Base-by-base conservation (phyloP, 345 rosid species). In the Syzygium jambos region DNA sequence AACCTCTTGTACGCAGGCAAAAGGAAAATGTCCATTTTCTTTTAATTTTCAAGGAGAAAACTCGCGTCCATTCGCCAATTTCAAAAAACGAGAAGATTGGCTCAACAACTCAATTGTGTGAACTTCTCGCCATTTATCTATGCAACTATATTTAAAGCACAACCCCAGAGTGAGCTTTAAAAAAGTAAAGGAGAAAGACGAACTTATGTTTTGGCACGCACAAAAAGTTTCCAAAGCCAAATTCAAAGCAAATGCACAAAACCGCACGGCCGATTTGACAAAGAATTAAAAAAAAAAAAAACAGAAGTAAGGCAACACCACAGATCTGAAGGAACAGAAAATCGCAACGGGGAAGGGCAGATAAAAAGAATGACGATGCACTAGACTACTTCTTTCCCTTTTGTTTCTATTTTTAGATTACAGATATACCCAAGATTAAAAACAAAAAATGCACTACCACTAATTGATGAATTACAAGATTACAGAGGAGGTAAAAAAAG, bases 361-460 rank as follows among this genome's bases (percentile, higher is more conserved):
- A 73, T 73, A 34, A 73, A 73, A 73, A 73, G 82, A 73, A 73
- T 73, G 80, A 68, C 78, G 25, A 9, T 68, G 78, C 46, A 68
- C 80, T 68, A 38, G 63, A 27, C 73, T n/a, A 61, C 54, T 85
- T 82, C 85, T 54, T 77, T 86, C 65, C 86, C 63, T 78, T 68
- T 89, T 34, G 80, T 88, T 82, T 77, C 78, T 87, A 57, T 63
- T 78, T 85, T 85, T 85, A 78, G 73, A 83, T 84, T 84, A 84
- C 61, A 84, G 16, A 84, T 84, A 52, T 84, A 84, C 63, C 43
- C 43, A 15, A 15, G 52, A 61, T 41, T 73, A 73, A 38, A 73
- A 73, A 73, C 82, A 78, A 89, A 88, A 16, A 88, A 86, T 68
- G 87, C 59, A 87, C 90, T 86, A 89, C 85, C 56, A 85, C 53